Evolutionary conservation across 2,329 filamentous ascomycete genomes (phyloP).

Genomic region (Fusarium sarcochroum): DNA sequence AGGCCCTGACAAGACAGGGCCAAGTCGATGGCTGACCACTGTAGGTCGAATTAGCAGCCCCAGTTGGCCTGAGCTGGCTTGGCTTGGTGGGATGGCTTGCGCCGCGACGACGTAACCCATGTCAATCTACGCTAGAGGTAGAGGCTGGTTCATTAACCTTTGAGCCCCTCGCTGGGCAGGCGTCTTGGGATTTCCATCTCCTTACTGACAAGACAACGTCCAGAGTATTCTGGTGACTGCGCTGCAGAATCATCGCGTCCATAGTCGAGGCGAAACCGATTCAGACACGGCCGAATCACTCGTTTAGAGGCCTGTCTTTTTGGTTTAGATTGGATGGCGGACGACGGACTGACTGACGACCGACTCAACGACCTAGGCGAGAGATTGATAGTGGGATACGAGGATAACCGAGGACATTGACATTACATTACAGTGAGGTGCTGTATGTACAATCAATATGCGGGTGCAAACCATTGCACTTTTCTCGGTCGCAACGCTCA

Average conservation of each 20-base stretch:
- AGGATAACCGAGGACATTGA: neutral
- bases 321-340: constrained; percentile 24
- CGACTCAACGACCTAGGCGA: constrained; percentile 9
- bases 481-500: constrained; percentile 36
- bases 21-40: neutral
- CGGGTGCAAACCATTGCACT: constrained; percentile 35
- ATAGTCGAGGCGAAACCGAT: constrained; percentile 17
- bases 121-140: constrained; percentile 29
- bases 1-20: constrained; percentile 17
- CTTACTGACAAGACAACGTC: constrained; percentile 12
- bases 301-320: constrained; percentile 31
- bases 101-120: constrained; percentile 23
- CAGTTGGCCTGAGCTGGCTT: constrained; percentile 15
- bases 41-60: constrained; percentile 8
- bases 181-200: constrained; percentile 14
- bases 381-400: constrained; percentile 2
- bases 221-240: constrained; percentile 8
- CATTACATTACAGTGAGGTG: constrained; percentile 1
- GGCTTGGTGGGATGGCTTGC: constrained; percentile 17
- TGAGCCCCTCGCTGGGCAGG: constrained; percentile 19
- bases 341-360: constrained; percentile 9
- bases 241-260: neutral
- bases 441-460: constrained; percentile 34
- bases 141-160: constrained; percentile 34
- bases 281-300: constrained; percentile 34